Conservation (phyloP, 2,329 filamentous ascomycete species). For the Colletotrichum sojae region DNA sequence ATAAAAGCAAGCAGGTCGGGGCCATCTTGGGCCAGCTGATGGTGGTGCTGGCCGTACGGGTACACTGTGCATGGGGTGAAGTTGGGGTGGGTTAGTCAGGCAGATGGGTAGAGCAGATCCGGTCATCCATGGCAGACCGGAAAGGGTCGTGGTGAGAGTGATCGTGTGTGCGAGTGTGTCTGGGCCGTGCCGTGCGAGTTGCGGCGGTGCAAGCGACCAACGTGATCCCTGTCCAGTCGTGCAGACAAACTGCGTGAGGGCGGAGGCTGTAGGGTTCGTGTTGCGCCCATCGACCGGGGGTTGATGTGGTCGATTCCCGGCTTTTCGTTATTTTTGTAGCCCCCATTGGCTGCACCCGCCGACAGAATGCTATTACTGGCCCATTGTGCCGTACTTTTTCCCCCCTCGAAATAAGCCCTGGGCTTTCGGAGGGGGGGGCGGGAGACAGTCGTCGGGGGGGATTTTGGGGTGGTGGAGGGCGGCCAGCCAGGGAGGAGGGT, state of each 20-base stretch:
- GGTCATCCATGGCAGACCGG: conserved; percentile 15
- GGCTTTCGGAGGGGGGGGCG: conserved; percentile 15
- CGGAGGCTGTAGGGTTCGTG: conserved; percentile 34
- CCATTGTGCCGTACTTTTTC: neutral
- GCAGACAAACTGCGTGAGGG: conserved; percentile 36
- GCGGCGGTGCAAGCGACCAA: conserved; percentile 39
- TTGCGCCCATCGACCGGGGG: conserved; percentile 23
- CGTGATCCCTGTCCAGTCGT: conserved; percentile 28
- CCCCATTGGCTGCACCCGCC: conserved; percentile 16
- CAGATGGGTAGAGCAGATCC: conserved; percentile 18
- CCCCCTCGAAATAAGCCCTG: neutral
- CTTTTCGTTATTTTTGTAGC: conserved; percentile 29
- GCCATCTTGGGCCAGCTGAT: conserved; percentile 33
- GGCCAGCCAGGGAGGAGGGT: conserved; percentile 21
- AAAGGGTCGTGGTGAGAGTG: conserved; percentile 7
- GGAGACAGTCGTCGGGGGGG: conserved; percentile 24
- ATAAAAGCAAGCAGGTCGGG: conserved; percentile 38
- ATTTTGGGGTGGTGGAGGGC: conserved; percentile 9
- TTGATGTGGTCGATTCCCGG: conserved; percentile 15
- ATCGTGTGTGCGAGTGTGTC: conserved; percentile 3
- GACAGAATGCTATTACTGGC: conserved; percentile 38
- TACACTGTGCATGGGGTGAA: conserved; percentile 26
- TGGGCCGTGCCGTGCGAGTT: conserved; percentile 28
- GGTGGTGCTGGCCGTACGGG: conserved; percentile 13
- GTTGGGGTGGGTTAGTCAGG: conserved; percentile 25